phyloP scores from a whole-genome alignment of 805 yeast species.

The Clavispora phyllophila region DNA sequence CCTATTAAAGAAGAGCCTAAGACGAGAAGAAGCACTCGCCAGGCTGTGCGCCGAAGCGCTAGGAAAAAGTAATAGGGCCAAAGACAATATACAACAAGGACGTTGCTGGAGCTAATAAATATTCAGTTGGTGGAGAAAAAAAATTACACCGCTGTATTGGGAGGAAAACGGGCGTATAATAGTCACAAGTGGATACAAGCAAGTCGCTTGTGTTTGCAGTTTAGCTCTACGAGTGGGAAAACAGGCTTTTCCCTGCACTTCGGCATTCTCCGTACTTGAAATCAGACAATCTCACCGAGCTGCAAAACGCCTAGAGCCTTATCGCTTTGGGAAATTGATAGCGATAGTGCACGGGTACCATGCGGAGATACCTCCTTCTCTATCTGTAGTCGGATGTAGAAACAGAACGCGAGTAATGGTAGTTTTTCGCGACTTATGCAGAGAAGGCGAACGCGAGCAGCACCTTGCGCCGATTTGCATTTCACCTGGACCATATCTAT shows the following conservation, averaged over 20 bases:
- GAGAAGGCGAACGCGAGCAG: not conserved
- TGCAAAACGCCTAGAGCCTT: not conserved
- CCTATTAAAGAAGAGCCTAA: conserved; percentile 7
- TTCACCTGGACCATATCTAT: too few species aligned
- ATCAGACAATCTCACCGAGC: not conserved
- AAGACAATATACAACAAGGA: too few species aligned
- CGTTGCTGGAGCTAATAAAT: too few species aligned
- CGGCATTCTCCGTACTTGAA: too few species aligned
- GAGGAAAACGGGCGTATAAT: not conserved
- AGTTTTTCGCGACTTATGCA: not conserved
- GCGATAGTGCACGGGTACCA: not conserved
- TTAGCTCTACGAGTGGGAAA: not conserved
- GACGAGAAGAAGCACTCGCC: conserved; percentile 10
- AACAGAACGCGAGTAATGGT: not conserved
- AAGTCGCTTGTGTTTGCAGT: not conserved
- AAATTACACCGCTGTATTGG: too few species aligned
- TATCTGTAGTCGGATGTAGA: not conserved
- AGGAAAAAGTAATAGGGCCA: conserved; percentile 8
- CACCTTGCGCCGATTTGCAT: not conserved
- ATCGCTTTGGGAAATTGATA: not conserved
- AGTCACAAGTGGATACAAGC: not conserved
- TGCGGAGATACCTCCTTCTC: not conserved
- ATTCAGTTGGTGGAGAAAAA: too few species aligned
- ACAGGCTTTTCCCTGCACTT: too few species aligned
- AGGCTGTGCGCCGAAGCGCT: conserved; percentile 10